These are phyloP conservation scores for Paraphoma sp. DNA, from an alignment of 2,329 filamentous ascomycete genomes.

Conservation along the genomic window DNA sequence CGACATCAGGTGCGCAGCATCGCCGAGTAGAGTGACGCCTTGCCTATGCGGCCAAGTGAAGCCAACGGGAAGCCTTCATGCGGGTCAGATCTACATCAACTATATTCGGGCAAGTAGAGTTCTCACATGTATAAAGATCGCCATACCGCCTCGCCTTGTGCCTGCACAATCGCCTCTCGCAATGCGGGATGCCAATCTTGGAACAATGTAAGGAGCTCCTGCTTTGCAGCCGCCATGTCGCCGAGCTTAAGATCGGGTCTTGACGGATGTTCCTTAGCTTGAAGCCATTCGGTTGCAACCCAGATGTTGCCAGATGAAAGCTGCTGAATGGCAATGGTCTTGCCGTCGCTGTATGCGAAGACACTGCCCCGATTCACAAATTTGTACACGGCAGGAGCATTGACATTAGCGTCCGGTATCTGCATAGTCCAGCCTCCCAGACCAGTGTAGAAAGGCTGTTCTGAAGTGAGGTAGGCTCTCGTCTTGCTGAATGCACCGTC, in stretches of 20 bases:
- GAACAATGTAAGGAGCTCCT: conserved; percentile 26
- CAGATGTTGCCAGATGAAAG: conserved; percentile 42
- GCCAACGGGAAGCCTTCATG: conserved; percentile 41
- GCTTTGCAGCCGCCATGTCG: conserved; percentile 23
- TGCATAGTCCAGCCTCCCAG: conserved; percentile 40
- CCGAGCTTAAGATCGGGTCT: conserved; percentile 25
- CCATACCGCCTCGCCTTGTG: conserved; percentile 24
- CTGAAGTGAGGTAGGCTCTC: conserved; percentile 36
- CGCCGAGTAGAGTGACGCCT: conserved; percentile 51
- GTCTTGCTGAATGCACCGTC: conserved; percentile 54
- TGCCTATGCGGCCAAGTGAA: conserved; percentile 44
- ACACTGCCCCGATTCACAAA: conserved; percentile 45
- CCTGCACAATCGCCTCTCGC: conserved; percentile 28
- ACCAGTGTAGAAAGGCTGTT: conserved; percentile 46
- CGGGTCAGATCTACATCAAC: too few relatives aligned
- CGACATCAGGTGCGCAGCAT: conserved; percentile 52
- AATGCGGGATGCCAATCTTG: conserved; percentile 42
- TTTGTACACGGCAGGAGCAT: conserved; percentile 35
- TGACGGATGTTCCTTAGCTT: conserved; percentile 31
- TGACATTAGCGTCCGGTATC: conserved; percentile 33
- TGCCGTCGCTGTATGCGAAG: conserved; percentile 38
- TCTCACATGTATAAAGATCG: conserved; percentile 45
- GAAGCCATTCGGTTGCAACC: conserved; percentile 27
- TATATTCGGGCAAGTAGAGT: neutral
- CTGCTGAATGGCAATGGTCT: conserved; percentile 37